phyloP scores from a whole-genome alignment of 2,329 filamentous ascomycete genomes.

The Fusarium euwallaceae region DNA sequence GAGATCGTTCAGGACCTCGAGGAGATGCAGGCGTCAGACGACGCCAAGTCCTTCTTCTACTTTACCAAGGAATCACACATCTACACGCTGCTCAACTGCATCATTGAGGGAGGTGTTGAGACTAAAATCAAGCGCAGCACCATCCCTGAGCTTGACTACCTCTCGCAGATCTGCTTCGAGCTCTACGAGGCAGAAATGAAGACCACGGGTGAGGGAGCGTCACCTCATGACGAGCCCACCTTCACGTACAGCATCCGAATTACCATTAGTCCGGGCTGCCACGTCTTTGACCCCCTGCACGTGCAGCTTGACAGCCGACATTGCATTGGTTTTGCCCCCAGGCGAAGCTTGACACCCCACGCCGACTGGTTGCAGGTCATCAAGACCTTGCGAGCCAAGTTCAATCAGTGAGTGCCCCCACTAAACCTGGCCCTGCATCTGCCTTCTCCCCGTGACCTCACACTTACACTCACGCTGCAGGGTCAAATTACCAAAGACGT shows the following conservation, averaged over 20 bases:
- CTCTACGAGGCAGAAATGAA: conserved; percentile 94
- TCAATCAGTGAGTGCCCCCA: conserved; percentile 80
- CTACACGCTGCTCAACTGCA: conserved; percentile 97
- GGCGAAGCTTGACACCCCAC: conserved; percentile 89
- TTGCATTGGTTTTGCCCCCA: conserved; percentile 93
- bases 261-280: conserved; percentile 93
- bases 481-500: conserved; percentile 76
- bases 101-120: conserved; percentile 94
- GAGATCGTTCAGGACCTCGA: conserved; percentile 98
- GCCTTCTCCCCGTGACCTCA: conserved; percentile 27
- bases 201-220: conserved; percentile 54
- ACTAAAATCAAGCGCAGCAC: conserved; percentile 96
- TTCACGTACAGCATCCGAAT: conserved; percentile 98
- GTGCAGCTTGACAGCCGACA: conserved; percentile 97
- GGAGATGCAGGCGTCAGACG: conserved; percentile 94
- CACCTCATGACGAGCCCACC: conserved; percentile 69
- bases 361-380: conserved; percentile 98
- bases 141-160: conserved; percentile 96
- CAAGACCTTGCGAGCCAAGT: conserved; percentile 93
- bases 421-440: neutral
- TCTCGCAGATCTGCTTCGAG: conserved; percentile 98
- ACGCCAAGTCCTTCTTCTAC: conserved; percentile 97
- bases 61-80: conserved; percentile 99
- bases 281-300: conserved; percentile 95
- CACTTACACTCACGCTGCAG: conserved; percentile 53